A percentile compares a stretch with the other conserved stretches of the same genome.
phyloP scores from a whole-genome alignment of 352 stramenopile genomes.

The Pythium chondricola region DNA sequence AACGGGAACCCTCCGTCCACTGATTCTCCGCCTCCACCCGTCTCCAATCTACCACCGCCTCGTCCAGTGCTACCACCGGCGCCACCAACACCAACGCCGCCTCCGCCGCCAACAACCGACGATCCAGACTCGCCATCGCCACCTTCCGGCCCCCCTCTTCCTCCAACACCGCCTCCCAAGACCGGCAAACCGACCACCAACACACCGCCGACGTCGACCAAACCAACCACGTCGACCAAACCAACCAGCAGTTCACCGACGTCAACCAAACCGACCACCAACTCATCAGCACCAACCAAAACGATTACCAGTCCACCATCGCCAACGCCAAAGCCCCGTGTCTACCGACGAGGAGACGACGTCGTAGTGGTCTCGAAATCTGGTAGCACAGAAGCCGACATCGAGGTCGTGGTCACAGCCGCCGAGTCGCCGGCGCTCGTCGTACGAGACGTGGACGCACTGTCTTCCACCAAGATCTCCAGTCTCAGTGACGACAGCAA shows the following conservation, averaged over 20 bases:
- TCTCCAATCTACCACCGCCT: neutral
- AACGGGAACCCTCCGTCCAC: neutral
- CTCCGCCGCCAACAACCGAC: neutral
- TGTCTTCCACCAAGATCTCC: neutral
- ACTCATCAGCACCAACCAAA: too few species aligned
- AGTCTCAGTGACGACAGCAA: neutral
- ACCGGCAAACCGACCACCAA: too few species aligned
- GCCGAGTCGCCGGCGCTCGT: neutral
- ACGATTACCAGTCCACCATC: neutral
- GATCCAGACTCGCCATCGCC: neutral
- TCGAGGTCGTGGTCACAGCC: constrained; percentile 5
- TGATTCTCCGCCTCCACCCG: neutral
- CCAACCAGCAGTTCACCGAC: too few species aligned
- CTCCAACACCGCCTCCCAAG: neutral
- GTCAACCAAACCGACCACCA: too few species aligned
- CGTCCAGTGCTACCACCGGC: neutral
- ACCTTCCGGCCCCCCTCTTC: neutral
- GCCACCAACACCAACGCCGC: neutral
- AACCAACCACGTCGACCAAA: too few species aligned
- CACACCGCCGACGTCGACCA: too few species aligned
- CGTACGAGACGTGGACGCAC: neutral
- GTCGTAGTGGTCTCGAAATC: constrained; percentile 5
- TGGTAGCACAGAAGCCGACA: neutral
- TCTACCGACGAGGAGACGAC: constrained; percentile 6
- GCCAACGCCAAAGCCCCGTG: neutral